These are phyloP conservation scores for Sabuloglossum arenarium DNA, from an alignment of 495 filamentous ascomycete genomes.

Conservation along the genomic window DNA sequence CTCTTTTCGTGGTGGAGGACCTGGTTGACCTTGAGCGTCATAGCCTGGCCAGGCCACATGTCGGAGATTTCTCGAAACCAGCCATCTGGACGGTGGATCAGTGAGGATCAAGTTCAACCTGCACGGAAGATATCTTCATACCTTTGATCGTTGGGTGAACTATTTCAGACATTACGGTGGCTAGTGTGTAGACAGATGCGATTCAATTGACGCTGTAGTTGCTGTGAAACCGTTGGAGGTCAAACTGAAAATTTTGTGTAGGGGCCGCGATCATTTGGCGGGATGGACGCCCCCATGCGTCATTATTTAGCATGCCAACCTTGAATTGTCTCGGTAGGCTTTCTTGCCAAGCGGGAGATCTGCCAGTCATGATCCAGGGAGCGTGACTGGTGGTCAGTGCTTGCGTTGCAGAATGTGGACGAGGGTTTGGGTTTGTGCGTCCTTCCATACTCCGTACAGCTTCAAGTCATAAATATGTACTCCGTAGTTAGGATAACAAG, in stretches of 20 bases:
- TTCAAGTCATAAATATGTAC: too few relatives aligned
- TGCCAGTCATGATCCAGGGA: too few relatives aligned
- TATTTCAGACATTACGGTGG: conserved; percentile 28
- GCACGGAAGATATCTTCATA: conserved; percentile 15
- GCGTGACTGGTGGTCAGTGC: too few relatives aligned
- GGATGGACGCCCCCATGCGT: too few relatives aligned
- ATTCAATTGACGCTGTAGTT: background rate
- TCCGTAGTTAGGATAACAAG: too few relatives aligned
- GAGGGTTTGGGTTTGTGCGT: too few relatives aligned
- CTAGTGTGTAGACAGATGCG: background rate
- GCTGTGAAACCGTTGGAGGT: background rate
- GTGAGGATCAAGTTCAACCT: background rate
- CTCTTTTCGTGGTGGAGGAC: conserved; percentile 97
- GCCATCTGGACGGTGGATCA: conserved; percentile 43
- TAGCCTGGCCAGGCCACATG: conserved; percentile 99
- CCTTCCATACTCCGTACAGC: too few relatives aligned
- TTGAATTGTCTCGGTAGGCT: too few relatives aligned
- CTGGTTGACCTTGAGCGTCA: conserved; percentile 95
- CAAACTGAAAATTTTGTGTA: background rate
- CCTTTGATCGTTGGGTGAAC: conserved; percentile 40
- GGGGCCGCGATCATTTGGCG: too few relatives aligned
- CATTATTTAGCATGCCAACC: too few relatives aligned
- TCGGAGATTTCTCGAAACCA: conserved; percentile 97
- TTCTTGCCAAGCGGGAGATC: too few relatives aligned
- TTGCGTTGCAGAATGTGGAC: too few relatives aligned